Conservation (phyloP, 495 filamentous ascomycete species). For the Trichodelitschia bisporula region DNA sequence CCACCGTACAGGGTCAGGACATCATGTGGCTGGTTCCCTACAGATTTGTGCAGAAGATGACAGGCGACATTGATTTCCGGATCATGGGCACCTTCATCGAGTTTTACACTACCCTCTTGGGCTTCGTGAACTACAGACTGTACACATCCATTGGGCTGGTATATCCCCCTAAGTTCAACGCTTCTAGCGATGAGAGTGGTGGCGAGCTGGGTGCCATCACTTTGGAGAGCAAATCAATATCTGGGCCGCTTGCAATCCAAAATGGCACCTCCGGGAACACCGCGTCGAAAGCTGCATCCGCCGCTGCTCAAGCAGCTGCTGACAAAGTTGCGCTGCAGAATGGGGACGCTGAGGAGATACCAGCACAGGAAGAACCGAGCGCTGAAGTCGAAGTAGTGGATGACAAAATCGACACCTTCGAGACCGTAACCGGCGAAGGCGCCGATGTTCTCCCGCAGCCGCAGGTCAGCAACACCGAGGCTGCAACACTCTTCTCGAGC, state of each 20-base stretch:
- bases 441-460: conserved; percentile 79
- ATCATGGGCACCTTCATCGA: conserved; percentile 99
- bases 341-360: conserved; percentile 19
- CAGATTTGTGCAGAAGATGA: conserved; percentile 80
- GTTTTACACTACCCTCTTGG: conserved; percentile 87
- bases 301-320: conserved; percentile 14
- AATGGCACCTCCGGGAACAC: not conserved
- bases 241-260: conserved; percentile 14
- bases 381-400: conserved; percentile 17
- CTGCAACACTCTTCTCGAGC: conserved; percentile 49
- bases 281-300: conserved; percentile 2
- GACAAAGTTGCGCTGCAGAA: conserved; percentile 13
- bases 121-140: conserved; percentile 85
- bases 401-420: conserved; percentile 66
- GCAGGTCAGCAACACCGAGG: conserved; percentile 25
- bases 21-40: conserved; percentile 94
- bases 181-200: conserved; percentile 60
- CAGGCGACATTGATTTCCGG: conserved; percentile 83
- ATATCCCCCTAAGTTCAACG: conserved; percentile 87
- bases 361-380: conserved; percentile 5
- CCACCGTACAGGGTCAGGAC: conserved; percentile 93
- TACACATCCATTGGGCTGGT: conserved; percentile 78
- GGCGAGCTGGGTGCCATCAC: conserved; percentile 83
- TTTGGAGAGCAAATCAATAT: conserved; percentile 44
- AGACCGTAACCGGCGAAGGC: conserved; percentile 42